Conservation (phyloP, 345 rosid species). For the Heritiera littoralis region DNA sequence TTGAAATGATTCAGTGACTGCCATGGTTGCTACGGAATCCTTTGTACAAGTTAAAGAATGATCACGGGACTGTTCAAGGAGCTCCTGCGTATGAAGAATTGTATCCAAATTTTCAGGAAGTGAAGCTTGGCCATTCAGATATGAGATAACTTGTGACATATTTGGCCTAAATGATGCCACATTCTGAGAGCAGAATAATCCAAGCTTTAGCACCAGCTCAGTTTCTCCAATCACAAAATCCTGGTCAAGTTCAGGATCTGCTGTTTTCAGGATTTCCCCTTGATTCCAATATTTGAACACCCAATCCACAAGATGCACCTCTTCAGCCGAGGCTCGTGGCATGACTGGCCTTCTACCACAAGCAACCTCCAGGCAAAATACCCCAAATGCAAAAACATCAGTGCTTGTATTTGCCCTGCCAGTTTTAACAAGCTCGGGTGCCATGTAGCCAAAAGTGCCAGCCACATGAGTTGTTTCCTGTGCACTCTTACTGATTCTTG, state of each 20-base stretch:
- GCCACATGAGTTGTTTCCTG: conserved; percentile 48
- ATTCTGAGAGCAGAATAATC: conserved; percentile 53
- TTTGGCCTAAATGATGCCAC: conserved; percentile 9
- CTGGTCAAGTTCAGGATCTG: conserved; percentile 47
- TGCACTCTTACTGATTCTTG: conserved; percentile 58
- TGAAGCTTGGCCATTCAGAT: background rate
- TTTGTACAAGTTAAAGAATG: background rate
- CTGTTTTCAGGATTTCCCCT: conserved; percentile 41
- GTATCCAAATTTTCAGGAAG: conserved; percentile 1
- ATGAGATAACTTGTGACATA: background rate
- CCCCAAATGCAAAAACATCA: conserved; percentile 66
- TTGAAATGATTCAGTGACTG: background rate
- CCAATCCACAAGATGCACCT: conserved; percentile 42
- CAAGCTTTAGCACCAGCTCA: conserved; percentile 48
- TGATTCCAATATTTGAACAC: conserved; percentile 31
- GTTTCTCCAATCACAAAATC: conserved; percentile 41
- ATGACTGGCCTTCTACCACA: conserved; percentile 55
- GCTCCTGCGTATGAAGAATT: background rate
- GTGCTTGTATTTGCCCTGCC: conserved; percentile 63
- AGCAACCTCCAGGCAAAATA: conserved; percentile 58
- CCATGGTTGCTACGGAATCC: background rate
- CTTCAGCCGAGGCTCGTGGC: conserved; percentile 18
- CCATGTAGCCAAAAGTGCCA: conserved; percentile 71
- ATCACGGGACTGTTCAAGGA: background rate
- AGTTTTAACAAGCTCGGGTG: conserved; percentile 63